Evolutionary conservation across 2,329 filamentous ascomycete species (phyloP), one percentile per base, ranked within the genome.

Genomic region (Ascochyta viciae-villosae): DNA sequence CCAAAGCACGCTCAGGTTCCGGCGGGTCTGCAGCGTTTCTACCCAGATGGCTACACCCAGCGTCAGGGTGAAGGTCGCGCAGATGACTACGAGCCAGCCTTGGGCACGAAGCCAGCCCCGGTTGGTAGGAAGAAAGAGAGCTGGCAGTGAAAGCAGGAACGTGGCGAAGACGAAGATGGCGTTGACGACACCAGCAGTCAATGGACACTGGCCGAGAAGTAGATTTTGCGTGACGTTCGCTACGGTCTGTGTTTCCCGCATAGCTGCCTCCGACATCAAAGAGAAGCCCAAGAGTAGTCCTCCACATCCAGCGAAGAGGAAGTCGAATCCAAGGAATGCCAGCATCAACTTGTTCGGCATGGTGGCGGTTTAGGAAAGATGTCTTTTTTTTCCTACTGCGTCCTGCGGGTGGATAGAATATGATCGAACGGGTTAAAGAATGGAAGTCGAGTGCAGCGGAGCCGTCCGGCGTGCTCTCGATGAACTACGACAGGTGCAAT

Each of bases 41-140:
- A 92, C 84, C 91, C 78, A 77, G 68, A 88, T 83, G 66, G 91
- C 73, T 26, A 86, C 78, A 43, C 77, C 71, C 67, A 91, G 83
- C 68, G 90, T 88, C 33, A 82, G 78, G 50, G 80, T 84, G 71
- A 85, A 89, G 62, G 86, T 83, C 61, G 82, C 78, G 77, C 89
- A 91, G 31, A 92, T 80, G 40, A 78, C 82, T 56, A 92, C 71
- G 6, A 92, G 77, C 77, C 86, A 89, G 44, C 85, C 87, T 54
- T 88, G 85, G 15, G 87, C 60, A 74, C 91, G 91, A 66, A 94
- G 82, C 85, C 87, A 90, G 61, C 83, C 81, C 61, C 89, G 83
- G 46, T 83, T 84, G 45, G 82, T 85, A 5, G 86, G 85, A 56
- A 89, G 85, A 60, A 88, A 81, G 51, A 94, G 78, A n/a, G 85